phyloP scores from a whole-genome alignment of 1,284 basidiomycete species.

The Pterula multifida region DNA sequence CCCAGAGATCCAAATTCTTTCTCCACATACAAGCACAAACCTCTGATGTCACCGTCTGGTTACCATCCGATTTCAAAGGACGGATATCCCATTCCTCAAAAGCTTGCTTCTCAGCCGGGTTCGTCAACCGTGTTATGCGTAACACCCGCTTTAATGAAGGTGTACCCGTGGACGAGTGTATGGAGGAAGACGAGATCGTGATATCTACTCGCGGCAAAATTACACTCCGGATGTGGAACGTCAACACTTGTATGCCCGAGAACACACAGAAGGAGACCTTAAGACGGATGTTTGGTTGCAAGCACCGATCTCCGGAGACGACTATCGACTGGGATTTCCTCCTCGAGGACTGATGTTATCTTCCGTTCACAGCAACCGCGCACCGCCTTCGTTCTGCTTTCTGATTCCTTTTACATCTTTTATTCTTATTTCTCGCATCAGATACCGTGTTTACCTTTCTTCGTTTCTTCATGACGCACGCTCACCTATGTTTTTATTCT shows the following conservation, averaged over 20 bases:
- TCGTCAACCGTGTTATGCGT: constrained; percentile 53
- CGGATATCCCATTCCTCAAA: constrained; percentile 44
- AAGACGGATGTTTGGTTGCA: constrained; percentile 49
- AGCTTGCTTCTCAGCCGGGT: constrained; percentile 54
- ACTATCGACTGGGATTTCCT: constrained; percentile 68
- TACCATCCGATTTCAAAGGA: constrained; percentile 67
- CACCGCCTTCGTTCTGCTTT: background rate
- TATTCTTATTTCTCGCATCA: constrained; percentile 5
- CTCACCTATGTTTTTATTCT: background rate
- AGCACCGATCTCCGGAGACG: constrained; percentile 39
- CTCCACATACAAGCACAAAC: constrained; percentile 47
- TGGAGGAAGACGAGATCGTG: constrained; percentile 44
- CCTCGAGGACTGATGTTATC: constrained; percentile 38
- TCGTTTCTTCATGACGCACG: background rate
- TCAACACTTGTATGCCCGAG: constrained; percentile 49
- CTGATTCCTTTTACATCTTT: constrained; percentile 9
- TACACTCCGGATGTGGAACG: constrained; percentile 69
- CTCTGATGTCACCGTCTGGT: constrained; percentile 57
- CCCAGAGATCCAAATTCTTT: constrained; percentile 47
- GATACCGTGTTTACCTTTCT: background rate
- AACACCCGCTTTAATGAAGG: constrained; percentile 46
- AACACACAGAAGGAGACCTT: constrained; percentile 44
- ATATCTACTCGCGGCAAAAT: constrained; percentile 46
- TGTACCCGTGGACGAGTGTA: constrained; percentile 22
- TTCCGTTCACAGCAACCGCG: too few species aligned